These are phyloP conservation scores for Naegleria lovaniensis DNA, from an alignment of 208 protist species.

Conservation along the genomic window DNA sequence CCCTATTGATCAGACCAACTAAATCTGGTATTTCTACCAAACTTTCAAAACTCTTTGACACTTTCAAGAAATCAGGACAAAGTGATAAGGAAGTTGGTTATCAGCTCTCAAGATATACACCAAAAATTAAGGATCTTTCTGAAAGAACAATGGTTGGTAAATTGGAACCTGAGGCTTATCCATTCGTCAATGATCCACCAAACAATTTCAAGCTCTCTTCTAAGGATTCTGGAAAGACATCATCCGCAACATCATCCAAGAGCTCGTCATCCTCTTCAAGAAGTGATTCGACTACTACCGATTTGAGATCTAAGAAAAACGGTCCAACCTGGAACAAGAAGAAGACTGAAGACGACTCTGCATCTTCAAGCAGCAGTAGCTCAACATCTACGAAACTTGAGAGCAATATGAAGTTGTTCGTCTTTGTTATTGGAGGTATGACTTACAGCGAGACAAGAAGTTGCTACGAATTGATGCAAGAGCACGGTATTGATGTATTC, in stretches of 20 bases:
- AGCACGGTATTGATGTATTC: background rate
- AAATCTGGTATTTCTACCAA: background rate
- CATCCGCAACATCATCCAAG: background rate
- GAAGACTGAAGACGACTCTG: background rate
- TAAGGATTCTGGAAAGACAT: background rate
- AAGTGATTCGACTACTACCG: background rate
- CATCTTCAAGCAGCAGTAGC: background rate
- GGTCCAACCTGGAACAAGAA: constrained; percentile 8
- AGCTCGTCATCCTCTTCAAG: background rate
- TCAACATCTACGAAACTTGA: background rate
- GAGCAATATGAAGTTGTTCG: background rate
- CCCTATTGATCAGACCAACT: background rate
- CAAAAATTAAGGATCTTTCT: background rate
- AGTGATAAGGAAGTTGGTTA: background rate
- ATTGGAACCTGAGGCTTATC: background rate
- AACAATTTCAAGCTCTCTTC: background rate
- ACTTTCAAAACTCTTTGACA: background rate
- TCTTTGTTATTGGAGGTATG: constrained; percentile 22
- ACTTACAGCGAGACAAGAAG: constrained; percentile 10
- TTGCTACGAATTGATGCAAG: constrained; percentile 7
- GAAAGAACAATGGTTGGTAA: background rate
- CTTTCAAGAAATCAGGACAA: background rate
- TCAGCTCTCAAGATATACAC: background rate
- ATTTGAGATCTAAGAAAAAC: background rate
- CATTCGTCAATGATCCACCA: background rate